Evolutionary conservation across 2,329 filamentous ascomycete genomes (phyloP), one percentile per base, ranked within the genome.

Genomic region (Xylaria sp.): DNA sequence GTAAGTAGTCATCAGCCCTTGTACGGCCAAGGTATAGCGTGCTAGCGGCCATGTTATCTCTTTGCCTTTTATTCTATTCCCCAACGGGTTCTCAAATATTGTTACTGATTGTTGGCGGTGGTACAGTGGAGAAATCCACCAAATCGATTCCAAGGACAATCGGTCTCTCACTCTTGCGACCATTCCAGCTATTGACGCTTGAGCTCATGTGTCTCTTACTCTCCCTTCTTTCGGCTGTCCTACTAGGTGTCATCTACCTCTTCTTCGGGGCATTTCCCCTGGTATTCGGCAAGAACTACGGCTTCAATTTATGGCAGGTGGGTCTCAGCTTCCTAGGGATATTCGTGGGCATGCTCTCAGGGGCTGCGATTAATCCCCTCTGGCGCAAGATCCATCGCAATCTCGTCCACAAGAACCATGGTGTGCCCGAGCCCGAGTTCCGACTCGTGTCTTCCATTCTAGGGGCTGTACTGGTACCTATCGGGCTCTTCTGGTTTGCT

Each of bases 191-290:
- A 6, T 86, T 98, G 64, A 80, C 91, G 59, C 87, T 92, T 63
- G 94, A 97, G 82, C 93, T 92, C 72, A 98, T 97, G 93, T 92
- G 91, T 69, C 83, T 96, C 66, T 89, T 90, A 73, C 88, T 98
- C 31, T 96, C 94, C 80, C 81, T 96, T 25, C 92, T 94, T 74
- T 93, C 92, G 0, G 93, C 94, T 48, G 88, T 98, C 63, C 83
- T 97, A n/a, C 85, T 97, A 8, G 94, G 94, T 5, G 91, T 97
- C 54, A 82, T 97, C 2, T 97, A 97, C 78, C 88, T 97, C 48
- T 97, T 97, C 83, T 97, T 97, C 78, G 94, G 94, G 23, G 94
- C 94, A 0, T 97, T 97, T 76, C 88, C 91, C 5, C 83, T 97
- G 54, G 90, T 97, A 18, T 97, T 97, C 77, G 79, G 85, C 31